These are phyloP conservation scores for Flaveria floridana DNA, from an alignment of 140 eudicot genomes.

Conservation along the genomic window DNA sequence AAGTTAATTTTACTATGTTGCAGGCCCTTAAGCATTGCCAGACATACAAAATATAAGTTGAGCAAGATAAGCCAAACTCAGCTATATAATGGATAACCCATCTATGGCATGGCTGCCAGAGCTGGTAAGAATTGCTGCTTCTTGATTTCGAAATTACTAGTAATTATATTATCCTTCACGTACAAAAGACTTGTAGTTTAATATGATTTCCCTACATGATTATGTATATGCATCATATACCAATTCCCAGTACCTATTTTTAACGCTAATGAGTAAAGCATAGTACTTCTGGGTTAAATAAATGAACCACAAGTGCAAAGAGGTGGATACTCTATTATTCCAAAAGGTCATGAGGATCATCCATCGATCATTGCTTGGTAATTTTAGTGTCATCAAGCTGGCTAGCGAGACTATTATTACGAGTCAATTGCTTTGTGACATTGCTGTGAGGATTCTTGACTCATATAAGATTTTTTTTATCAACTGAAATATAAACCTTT, in stretches of 20 bases:
- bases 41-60: background rate
- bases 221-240: background rate
- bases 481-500: background rate
- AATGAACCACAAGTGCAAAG: background rate
- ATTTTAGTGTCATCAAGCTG: background rate
- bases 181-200: background rate
- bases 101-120: conserved; percentile 37
- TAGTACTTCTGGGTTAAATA: background rate
- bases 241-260: background rate
- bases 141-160: conserved; percentile 9
- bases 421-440: background rate
- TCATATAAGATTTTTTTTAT: background rate
- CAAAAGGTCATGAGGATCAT: no score
- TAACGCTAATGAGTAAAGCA: background rate
- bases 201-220: background rate
- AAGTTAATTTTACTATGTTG: background rate
- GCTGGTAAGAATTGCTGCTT: conserved; percentile 30
- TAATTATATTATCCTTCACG: background rate
- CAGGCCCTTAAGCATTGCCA: conserved; percentile 22
- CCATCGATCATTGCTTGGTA: no score
- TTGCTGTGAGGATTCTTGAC: background rate
- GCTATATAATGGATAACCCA: conserved; percentile 32
- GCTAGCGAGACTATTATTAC: background rate
- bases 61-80: conserved; percentile 16
- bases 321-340: background rate